Evolutionary conservation across 176 grass and related monocot genomes (phyloP), one percentile per base, ranked within the genome.

Genomic region (Triticum timopheevii): DNA sequence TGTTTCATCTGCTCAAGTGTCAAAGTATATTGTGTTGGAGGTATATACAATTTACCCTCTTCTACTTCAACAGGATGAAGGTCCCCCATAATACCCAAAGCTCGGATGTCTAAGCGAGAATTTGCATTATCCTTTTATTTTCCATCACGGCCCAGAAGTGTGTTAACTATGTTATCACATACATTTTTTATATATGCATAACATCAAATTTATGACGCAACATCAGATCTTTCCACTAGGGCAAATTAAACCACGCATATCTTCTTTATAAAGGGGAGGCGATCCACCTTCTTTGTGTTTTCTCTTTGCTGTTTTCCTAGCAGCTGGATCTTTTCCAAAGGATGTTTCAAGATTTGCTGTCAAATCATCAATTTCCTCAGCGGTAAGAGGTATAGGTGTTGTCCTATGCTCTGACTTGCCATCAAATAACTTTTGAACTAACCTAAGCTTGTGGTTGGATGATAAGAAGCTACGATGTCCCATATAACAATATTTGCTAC

Each of bases 381-480:
- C 23, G 27, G n/a, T 74, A 49, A 74, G 71, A 0, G 40, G 2
- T 74, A 3, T 49, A 47, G 42, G 71, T 25, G 72, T 2, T 17
- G 72, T 4, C 72, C 72, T 50, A 76, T 5, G n/a, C n/a, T 54
- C 45, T 10, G 2, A 30, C 4, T 15, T 19, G 17, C 73, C 73
- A 50, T 83, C 81, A 83, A 83, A 83, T 83, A 23, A 61, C 19
- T 83, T 25, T 28, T 23, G 22, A 73, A 28, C 16, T 40, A 2
- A 61, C 23, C 68, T 20, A 61, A 73, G 61, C 17, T 3, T 42
- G 5, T 73, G 68, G 1, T 73, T 1, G 5, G 68, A 56, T 75
- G 61, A 10, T 75, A 84, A 75, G 36, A 73, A 74, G 20, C 50
- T 61, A 2, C 8, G 81, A 40, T 73, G 81, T 22, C 68, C 31